These are phyloP conservation scores for Pistacia vera DNA, from an alignment of 345 rosid genomes.

Conservation along the genomic window DNA sequence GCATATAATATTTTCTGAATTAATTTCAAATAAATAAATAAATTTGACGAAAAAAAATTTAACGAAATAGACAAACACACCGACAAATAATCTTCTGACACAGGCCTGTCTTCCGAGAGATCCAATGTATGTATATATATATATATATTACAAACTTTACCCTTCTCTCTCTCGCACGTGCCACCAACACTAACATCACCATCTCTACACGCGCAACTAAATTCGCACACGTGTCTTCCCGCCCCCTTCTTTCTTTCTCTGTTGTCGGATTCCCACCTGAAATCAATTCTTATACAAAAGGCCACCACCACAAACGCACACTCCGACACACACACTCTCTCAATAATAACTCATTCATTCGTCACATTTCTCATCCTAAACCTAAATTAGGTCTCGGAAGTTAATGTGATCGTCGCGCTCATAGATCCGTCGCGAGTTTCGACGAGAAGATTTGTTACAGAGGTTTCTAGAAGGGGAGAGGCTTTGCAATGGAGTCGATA, in stretches of 20 bases:
- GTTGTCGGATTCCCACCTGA: slow-evolving; percentile 33
- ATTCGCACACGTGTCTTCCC: not conserved
- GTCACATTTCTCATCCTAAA: slow-evolving; percentile 18
- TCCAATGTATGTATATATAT: not conserved
- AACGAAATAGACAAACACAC: not conserved
- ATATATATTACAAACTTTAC: not conserved
- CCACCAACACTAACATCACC: not conserved
- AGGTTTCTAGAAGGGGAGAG: slow-evolving; percentile 12
- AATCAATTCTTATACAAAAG: slow-evolving; percentile 7
- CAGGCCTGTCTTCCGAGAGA: not conserved
- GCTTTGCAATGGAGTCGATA: slow-evolving; percentile 80
- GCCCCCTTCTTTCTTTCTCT: slow-evolving; percentile 13
- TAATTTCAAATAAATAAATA: no score
- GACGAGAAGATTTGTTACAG: not conserved
- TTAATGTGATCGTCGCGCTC: slow-evolving; percentile 17
- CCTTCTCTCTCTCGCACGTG: slow-evolving; percentile 21
- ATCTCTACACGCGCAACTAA: no score
- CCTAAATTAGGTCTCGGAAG: slow-evolving; percentile 30
- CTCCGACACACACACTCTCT: not conserved
- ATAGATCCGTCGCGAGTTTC: not conserved
- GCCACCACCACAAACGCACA: not conserved
- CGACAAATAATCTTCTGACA: slow-evolving; percentile 31
- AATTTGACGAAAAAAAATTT: not conserved
- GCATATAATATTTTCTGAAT: no score
- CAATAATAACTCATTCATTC: not conserved